Evolutionary conservation across 2,329 filamentous ascomycete species (phyloP).

Genomic region (Ascochyta pisi): DNA sequence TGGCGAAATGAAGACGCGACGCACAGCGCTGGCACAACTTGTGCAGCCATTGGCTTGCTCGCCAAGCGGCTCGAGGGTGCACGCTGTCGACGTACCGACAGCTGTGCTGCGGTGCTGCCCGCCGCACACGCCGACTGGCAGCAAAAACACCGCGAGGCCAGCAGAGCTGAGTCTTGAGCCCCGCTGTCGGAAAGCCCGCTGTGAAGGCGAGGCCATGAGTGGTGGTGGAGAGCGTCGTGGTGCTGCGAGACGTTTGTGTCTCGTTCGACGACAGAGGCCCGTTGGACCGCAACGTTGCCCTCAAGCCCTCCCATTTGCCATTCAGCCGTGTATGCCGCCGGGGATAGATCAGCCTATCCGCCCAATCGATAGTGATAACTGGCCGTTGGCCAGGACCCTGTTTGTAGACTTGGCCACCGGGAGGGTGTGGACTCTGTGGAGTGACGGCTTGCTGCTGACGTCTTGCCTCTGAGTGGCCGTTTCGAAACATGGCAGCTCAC

Average conservation of each 20-base stretch:
- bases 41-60: slow-evolving; percentile 27
- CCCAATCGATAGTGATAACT: slow-evolving; percentile 51
- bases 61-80: slow-evolving; percentile 11
- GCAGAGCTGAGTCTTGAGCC: slow-evolving; percentile 18
- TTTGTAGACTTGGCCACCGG: slow-evolving; percentile 32
- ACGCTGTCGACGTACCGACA: slow-evolving; percentile 30
- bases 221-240: slow-evolving; percentile 6
- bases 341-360: slow-evolving; percentile 43
- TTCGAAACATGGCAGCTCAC: slow-evolving; percentile 42
- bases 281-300: slow-evolving; percentile 18
- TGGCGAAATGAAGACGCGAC: slow-evolving; percentile 45
- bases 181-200: slow-evolving; percentile 21
- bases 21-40: slow-evolving; percentile 37
- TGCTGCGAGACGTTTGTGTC: slow-evolving; percentile 31
- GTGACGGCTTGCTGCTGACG: slow-evolving; percentile 34
- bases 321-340: slow-evolving; percentile 32
- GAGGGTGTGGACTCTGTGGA: slow-evolving; percentile 19
- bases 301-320: slow-evolving; percentile 28
- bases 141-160: slow-evolving; percentile 1
- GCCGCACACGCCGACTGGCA: slow-evolving; percentile 34
- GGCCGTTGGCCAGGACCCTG: slow-evolving; percentile 39
- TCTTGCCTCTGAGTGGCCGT: slow-evolving; percentile 37
- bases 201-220: slow-evolving; percentile 15
- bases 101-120: slow-evolving; percentile 12
- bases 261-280: slow-evolving; percentile 32